Evolutionary conservation across 495 filamentous ascomycete genomes (phyloP).

Genomic region (Hypoxylon crocopeplum): DNA sequence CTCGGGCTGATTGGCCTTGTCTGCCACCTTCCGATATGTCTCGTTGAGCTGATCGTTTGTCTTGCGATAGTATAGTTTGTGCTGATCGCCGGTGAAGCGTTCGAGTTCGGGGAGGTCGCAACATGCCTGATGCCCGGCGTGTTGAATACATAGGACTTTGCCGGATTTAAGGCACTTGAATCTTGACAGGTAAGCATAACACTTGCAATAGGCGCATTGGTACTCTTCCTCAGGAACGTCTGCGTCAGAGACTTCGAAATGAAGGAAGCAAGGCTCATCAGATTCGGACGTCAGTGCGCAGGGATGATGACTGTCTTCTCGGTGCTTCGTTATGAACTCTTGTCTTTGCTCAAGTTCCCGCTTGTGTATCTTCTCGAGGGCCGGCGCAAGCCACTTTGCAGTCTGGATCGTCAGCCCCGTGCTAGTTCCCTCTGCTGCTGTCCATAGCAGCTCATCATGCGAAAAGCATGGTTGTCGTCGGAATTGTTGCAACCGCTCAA

Average conservation of each 20-base stretch:
- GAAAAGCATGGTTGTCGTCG: conserved; percentile 95
- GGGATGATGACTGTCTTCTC: conserved; percentile 53
- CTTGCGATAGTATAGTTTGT: conserved; percentile 76
- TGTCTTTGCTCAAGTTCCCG: conserved; percentile 74
- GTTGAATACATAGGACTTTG: conserved; percentile 78
- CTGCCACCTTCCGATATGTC: conserved; percentile 76
- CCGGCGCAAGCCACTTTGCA: conserved; percentile 91
- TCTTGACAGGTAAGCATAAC: conserved; percentile 88
- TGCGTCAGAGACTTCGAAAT: conserved; percentile 64
- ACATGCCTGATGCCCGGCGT: conserved; percentile 80
- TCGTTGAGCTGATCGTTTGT: conserved; percentile 71
- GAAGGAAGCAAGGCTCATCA: conserved; percentile 47
- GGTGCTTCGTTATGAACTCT: conserved; percentile 70
- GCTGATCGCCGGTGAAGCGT: conserved; percentile 65
- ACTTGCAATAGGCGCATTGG: conserved; percentile 90
- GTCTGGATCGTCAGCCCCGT: conserved; percentile 86
- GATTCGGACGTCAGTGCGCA: conserved; percentile 54
- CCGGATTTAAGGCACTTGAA: conserved; percentile 80
- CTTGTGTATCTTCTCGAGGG: conserved; percentile 75
- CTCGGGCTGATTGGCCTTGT: conserved; percentile 85
- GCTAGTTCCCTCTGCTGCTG: conserved; percentile 70
- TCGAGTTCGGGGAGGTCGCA: conserved; percentile 70
- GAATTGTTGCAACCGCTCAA: conserved; percentile 85
- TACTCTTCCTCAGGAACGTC: conserved; percentile 89
- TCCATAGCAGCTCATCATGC: conserved; percentile 94